Evolutionary conservation across 768 basidiomycete species (phyloP).

Genomic region (Phlegmacium glaucopus): DNA sequence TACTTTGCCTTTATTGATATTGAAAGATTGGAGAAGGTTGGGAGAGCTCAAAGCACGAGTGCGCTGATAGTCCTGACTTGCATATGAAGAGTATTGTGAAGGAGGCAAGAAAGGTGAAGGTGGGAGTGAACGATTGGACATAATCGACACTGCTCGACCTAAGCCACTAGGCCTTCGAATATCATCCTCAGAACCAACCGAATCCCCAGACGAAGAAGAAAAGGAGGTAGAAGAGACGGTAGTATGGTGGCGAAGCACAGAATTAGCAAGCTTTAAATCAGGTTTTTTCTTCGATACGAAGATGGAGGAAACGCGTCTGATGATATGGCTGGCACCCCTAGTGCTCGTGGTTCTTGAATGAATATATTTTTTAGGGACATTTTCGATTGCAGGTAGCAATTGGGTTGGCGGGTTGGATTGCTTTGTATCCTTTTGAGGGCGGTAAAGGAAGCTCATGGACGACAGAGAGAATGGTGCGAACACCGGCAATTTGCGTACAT

Average conservation of each 20-base stretch:
- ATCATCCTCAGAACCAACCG: constrained; percentile 31
- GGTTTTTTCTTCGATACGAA: constrained; percentile 21
- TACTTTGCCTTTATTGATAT: constrained; percentile 13
- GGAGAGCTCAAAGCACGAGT: constrained; percentile 36
- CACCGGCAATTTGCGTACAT: too few species aligned
- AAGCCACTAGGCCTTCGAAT: constrained; percentile 46
- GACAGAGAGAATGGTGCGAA: too few species aligned
- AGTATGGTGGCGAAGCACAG: constrained; percentile 6
- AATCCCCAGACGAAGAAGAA: constrained; percentile 12
- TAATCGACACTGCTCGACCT: constrained; percentile 35
- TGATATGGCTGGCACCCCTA: constrained; percentile 16
- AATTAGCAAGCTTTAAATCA: constrained; percentile 15
- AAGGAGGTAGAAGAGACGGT: constrained; percentile 8
- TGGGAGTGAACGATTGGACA: constrained; percentile 33
- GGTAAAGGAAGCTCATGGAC: constrained; percentile 18
- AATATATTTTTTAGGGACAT: constrained; percentile 16
- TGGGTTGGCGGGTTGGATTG: constrained; percentile 10
- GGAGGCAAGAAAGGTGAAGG: constrained; percentile 29
- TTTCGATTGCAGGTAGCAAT: constrained; percentile 17
- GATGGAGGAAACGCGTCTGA: constrained; percentile 29
- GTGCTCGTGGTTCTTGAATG: constrained; percentile 10
- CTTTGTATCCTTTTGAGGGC: constrained; percentile 1
- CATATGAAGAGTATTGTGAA: constrained; percentile 6
- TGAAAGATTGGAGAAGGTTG: constrained; percentile 27
- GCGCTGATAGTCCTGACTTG: constrained; percentile 15